A percentile compares a stretch with the other conserved stretches of the same genome.
phyloP scores from a whole-genome alignment of 2,329 filamentous ascomycete species.

The Pseudocercospora cruenta region DNA sequence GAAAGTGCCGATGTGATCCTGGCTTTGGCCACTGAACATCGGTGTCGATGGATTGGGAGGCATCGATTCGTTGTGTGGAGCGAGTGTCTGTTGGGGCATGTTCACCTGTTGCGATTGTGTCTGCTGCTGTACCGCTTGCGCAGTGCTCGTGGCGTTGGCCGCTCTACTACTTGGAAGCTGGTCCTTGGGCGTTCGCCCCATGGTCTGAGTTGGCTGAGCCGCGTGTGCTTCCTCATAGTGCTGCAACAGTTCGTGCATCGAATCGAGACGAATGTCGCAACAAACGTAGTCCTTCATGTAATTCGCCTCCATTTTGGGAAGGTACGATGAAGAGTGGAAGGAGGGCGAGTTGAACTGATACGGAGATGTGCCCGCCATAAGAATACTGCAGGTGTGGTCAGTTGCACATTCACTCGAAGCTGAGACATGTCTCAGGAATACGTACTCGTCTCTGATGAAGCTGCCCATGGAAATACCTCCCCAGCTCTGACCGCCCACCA shows the following conservation, averaged over 20 bases:
- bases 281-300: slow-evolving; percentile 98
- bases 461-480: slow-evolving; percentile 94
- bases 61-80: slow-evolving; percentile 17
- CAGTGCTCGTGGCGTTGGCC: slow-evolving; percentile 40
- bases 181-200: slow-evolving; percentile 44
- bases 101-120: slow-evolving; percentile 32
- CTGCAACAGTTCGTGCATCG: slow-evolving; percentile 90
- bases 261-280: slow-evolving; percentile 85
- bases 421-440: slow-evolving; percentile 35
- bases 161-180: slow-evolving; percentile 41
- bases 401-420: slow-evolving; percentile 4
- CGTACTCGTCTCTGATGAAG: slow-evolving; percentile 98
- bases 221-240: slow-evolving; percentile 97
- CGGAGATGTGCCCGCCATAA: slow-evolving; percentile 96
- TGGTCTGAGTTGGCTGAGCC: slow-evolving; percentile 52
- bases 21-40: slow-evolving; percentile 38
- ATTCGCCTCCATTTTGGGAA: slow-evolving; percentile 69
- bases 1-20: slow-evolving; percentile 38
- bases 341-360: slow-evolving; percentile 86
- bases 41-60: slow-evolving; percentile 24
- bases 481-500: slow-evolving; percentile 88
- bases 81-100: slow-evolving; percentile 23
- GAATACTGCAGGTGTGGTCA: slow-evolving; percentile 64
- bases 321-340: slow-evolving; percentile 61
- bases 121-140: slow-evolving; percentile 41